Conservation (phyloP, 495 filamentous ascomycete genomes). For the Aspergillus haitiensis region DNA sequence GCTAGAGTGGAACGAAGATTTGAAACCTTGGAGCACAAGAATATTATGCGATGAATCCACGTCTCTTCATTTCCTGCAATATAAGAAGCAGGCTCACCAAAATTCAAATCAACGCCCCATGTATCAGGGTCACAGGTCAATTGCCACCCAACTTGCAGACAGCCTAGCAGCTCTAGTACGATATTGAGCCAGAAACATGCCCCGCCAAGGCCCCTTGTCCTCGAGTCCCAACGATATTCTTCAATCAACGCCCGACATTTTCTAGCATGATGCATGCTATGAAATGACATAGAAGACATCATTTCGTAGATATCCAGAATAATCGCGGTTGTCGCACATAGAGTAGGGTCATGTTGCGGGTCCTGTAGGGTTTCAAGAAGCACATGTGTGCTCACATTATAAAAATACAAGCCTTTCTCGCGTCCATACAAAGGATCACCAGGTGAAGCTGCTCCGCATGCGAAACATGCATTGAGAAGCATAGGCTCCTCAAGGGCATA, state of each 20-base stretch:
- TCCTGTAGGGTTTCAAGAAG: constrained; percentile 74
- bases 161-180: constrained; percentile 84
- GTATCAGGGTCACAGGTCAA: constrained; percentile 89
- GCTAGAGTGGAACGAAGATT: constrained; percentile 75
- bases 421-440: constrained; percentile 69
- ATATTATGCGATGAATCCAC: constrained; percentile 91
- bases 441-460: constrained; percentile 78
- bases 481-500: constrained; percentile 81
- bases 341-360: constrained; percentile 75
- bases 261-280: constrained; percentile 83
- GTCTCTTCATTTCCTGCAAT: constrained; percentile 65
- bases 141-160: constrained; percentile 83
- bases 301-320: constrained; percentile 90
- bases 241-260: constrained; percentile 85
- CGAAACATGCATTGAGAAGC: constrained; percentile 87
- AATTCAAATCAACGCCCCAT: constrained; percentile 87
- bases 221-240: constrained; percentile 87
- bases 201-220: constrained; percentile 72
- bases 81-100: constrained; percentile 47
- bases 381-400: constrained; percentile 74
- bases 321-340: constrained; percentile 87
- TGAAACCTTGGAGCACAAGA: constrained; percentile 82
- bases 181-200: constrained; percentile 97
- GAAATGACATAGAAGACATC: constrained; percentile 69
- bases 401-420: constrained; percentile 78